Conservation (phyloP, 2,329 filamentous ascomycete genomes). For the Pezicula neosporulosa region DNA sequence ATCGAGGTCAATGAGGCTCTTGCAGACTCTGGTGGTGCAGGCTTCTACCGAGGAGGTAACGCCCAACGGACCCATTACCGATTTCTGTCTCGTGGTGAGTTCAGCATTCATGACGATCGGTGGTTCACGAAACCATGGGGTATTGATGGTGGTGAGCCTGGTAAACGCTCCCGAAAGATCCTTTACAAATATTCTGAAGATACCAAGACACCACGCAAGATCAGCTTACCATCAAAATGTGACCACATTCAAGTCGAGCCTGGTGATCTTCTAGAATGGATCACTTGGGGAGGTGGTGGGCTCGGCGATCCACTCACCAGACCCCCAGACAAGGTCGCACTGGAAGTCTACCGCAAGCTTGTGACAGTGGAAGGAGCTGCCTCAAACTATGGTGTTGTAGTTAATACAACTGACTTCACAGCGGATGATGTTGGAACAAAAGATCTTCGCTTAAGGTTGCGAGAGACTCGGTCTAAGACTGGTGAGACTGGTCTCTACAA, state of each 20-base stretch:
- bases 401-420: conserved; percentile 30
- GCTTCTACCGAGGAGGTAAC: conserved; percentile 44
- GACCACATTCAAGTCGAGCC: conserved; percentile 42
- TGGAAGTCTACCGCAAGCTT: conserved; percentile 41
- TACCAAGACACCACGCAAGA: conserved; percentile 25
- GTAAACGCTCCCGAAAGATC: conserved; percentile 37
- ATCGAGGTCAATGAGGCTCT: conserved; percentile 45
- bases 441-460: conserved; percentile 30
- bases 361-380: conserved; percentile 39
- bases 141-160: conserved; percentile 42
- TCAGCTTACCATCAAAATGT: conserved; percentile 41
- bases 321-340: conserved; percentile 38
- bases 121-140: conserved; percentile 49
- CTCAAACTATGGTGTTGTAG: conserved; percentile 41
- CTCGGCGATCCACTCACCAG: conserved; percentile 43
- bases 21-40: conserved; percentile 43
- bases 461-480: conserved; percentile 16
- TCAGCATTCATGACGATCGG: conserved; percentile 44
- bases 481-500: conserved; percentile 32
- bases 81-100: conserved; percentile 41
- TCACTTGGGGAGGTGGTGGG: conserved; percentile 47
- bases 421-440: conserved; percentile 35
- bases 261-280: conserved; percentile 45
- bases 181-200: conserved; percentile 38
- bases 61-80: conserved; percentile 44